Percentiles rank a stretch among this genome's conserved stretches.
Conservation (phyloP, 257 asterid genomes). For the Marsdenia floribunda region DNA sequence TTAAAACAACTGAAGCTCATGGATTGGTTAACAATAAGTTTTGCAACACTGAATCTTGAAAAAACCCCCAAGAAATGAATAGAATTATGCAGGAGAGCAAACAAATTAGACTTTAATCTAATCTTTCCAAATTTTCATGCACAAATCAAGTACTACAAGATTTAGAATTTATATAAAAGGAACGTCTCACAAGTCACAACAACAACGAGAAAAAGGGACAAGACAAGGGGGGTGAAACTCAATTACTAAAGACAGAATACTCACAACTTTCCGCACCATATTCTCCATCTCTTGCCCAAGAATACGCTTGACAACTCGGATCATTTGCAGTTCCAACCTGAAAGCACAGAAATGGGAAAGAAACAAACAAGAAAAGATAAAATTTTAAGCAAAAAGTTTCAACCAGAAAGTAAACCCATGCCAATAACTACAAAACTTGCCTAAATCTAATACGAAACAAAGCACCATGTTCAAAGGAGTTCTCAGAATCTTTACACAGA, state of each 20-base stretch:
- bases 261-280: slow-evolving; percentile 36
- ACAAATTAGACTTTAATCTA: background rate
- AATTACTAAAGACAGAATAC: slow-evolving; percentile 7
- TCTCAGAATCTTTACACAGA: background rate
- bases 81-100: background rate
- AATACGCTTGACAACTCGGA: slow-evolving; percentile 11
- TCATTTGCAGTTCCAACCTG: slow-evolving; percentile 17
- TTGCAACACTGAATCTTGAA: background rate
- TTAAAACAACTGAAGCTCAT: background rate
- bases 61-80: background rate
- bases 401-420: background rate
- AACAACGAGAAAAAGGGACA: too few relatives aligned
- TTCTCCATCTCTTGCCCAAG: slow-evolving; percentile 24
- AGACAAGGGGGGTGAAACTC: background rate
- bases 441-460: background rate
- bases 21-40: too few relatives aligned
- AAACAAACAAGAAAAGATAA: background rate
- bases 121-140: background rate
- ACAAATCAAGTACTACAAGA: background rate
- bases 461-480: background rate
- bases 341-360: background rate
- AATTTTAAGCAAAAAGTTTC: background rate
- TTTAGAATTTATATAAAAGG: background rate
- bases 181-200: background rate
- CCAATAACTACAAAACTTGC: background rate